These are phyloP conservation scores for Solanum clarkiae DNA, from an alignment of 257 asterid species.

Conservation along the genomic window DNA sequence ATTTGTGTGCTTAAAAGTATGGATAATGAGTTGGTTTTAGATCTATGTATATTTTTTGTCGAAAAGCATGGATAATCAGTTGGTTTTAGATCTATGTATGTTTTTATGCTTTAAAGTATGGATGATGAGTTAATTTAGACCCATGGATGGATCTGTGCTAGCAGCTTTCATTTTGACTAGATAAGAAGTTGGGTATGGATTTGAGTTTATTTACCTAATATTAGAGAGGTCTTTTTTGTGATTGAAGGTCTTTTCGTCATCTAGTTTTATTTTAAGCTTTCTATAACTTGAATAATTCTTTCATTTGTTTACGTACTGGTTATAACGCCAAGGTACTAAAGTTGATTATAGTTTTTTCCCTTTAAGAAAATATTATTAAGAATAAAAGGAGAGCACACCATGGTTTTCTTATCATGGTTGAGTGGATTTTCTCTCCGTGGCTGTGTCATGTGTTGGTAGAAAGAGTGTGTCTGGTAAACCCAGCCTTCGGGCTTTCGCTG, in stretches of 20 bases:
- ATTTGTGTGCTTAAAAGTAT: neutral
- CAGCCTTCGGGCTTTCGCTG: neutral
- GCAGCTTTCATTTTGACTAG: neutral
- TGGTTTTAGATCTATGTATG: neutral
- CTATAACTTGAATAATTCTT: neutral
- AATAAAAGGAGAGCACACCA: neutral
- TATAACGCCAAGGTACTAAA: neutral
- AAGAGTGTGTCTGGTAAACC: no score
- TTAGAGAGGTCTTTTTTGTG: neutral
- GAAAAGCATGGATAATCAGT: neutral
- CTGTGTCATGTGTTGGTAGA: neutral
- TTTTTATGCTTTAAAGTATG: neutral
- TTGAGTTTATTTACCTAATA: neutral
- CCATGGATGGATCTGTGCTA: neutral
- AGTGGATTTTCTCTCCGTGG: neutral
- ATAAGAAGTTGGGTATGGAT: neutral
- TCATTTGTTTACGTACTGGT: neutral
- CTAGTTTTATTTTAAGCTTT: neutral
- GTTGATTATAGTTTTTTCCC: neutral
- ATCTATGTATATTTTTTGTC: neutral
- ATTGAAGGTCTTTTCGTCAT: neutral
- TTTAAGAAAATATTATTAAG: neutral
- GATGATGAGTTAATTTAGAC: neutral
- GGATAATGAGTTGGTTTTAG: neutral
- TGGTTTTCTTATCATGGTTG: neutral